Evolutionary conservation across 139 green algal species (phyloP).

Genomic region (Mychonastes homosphaera): DNA sequence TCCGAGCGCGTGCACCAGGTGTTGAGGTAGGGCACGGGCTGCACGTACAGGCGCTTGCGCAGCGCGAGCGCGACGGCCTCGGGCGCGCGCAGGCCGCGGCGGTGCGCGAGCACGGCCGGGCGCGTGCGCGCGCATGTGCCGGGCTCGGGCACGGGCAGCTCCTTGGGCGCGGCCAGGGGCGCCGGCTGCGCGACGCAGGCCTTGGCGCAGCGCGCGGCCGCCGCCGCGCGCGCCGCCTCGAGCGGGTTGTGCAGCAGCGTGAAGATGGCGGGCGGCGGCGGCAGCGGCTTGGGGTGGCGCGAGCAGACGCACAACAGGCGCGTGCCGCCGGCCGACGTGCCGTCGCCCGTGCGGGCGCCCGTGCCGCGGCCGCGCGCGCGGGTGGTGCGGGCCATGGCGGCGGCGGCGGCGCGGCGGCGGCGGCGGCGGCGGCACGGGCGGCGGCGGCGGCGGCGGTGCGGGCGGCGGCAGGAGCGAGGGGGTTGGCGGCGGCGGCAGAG

Average conservation of each 20-base stretch:
- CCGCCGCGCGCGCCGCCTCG: neutral
- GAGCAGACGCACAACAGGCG: conserved; percentile 48
- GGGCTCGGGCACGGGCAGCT: neutral
- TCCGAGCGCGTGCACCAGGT: conserved; percentile 11
- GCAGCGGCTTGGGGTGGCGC: conserved; percentile 22
- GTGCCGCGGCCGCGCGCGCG: no score
- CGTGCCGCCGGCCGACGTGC: conserved; percentile 14
- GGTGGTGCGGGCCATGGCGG: no score
- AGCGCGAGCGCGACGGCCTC: conserved; percentile 40
- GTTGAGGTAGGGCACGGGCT: conserved; percentile 36
- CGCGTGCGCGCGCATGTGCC: conserved; percentile 15
- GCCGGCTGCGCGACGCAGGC: no score
- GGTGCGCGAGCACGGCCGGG: conserved; percentile 25
- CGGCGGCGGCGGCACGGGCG: neutral
- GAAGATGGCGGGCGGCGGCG: neutral
- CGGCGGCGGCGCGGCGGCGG: neutral
- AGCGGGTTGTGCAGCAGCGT: no score
- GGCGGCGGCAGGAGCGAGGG: no score
- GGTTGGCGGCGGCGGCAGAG: no score
- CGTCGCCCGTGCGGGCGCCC: conserved; percentile 2
- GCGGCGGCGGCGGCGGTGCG: no score
- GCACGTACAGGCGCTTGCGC: conserved; percentile 48
- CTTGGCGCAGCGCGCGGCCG: conserved; percentile 2
- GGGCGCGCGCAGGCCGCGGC: conserved; percentile 37
- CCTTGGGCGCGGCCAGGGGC: no score